A percentile compares a stretch with the other conserved stretches of the same genome.
Conservation (phyloP, 192 early-diverging fungal genomes). For the Gonapodya sp. region DNA sequence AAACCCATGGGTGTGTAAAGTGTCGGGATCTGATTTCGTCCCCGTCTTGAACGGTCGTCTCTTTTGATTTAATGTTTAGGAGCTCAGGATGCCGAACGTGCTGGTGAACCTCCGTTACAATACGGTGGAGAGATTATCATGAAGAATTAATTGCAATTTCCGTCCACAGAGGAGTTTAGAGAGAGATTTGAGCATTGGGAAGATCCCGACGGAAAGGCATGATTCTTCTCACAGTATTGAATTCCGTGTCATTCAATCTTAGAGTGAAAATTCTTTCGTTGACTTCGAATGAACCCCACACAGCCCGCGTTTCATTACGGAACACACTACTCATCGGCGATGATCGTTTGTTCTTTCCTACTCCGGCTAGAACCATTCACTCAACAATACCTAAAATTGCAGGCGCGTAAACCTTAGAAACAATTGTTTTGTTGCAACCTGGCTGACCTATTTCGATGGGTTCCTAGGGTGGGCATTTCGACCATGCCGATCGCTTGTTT, state of each 20-base stretch:
- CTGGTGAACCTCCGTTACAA: slow-evolving; percentile 2
- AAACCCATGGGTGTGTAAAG: slow-evolving; percentile 86
- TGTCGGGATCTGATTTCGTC: too few relatives aligned
- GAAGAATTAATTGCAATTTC: not conserved
- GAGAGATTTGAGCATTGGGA: slow-evolving; percentile 58
- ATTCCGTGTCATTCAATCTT: slow-evolving; percentile 18
- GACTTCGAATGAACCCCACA: slow-evolving; percentile 35
- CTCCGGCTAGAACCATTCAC: slow-evolving; percentile 88
- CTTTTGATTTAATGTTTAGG: slow-evolving; percentile 14
- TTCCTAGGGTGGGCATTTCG: slow-evolving; percentile 64
- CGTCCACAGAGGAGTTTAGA: slow-evolving; percentile 45
- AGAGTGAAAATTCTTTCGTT: slow-evolving; percentile 52
- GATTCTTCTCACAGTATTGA: slow-evolving; percentile 1
- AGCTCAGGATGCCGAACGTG: slow-evolving; percentile 8
- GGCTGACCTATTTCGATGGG: not conserved
- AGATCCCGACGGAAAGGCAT: slow-evolving; percentile 14
- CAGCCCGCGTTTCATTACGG: slow-evolving; percentile 71
- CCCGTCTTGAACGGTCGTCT: slow-evolving; percentile 10
- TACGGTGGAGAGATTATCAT: not conserved
- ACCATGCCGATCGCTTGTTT: slow-evolving; percentile 74
- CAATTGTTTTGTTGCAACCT: not conserved
- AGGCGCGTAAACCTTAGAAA: slow-evolving; percentile 21
- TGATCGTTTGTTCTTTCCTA: slow-evolving; percentile 79
- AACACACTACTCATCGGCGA: slow-evolving; percentile 93
- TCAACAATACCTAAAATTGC: slow-evolving; percentile 61